Evolutionary conservation across 192 early-diverging fungal genomes (phyloP), one percentile per base, ranked within the genome.

Genomic region (Umbelopsis ramanniana): DNA sequence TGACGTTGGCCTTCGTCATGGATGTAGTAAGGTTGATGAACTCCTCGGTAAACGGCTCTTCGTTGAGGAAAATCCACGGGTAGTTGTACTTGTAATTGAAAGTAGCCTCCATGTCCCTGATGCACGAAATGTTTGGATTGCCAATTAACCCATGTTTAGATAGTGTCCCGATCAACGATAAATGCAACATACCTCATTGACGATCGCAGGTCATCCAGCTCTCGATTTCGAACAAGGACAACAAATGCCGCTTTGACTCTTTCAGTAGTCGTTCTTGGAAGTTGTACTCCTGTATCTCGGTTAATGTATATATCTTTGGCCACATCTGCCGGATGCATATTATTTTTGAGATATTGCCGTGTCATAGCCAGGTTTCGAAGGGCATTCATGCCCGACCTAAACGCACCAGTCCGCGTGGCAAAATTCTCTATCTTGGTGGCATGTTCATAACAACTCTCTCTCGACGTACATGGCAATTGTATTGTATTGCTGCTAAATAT

Each of bases 21-120:
- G 74, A 70, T 0, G 76, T 68, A 0, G 83, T 89, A 68, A 79
- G 52, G 23, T 77, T 73, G 26, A 85, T 86, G 68, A 93, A 93
- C 21, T 86, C 77, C 29, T 88, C 82, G 55, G 88, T 80, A 66
- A 93, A 93, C 0, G 83, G 86, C 57, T 86, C 84, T 66, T 93
- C 87, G 82, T 93, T 93, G n/a, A 93, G 72, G 72, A 93, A 93
- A 9, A 93, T 88, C 77, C 91, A 93, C 0, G 91, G 92, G 69
- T 93, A 93, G 46, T 90, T 77, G 80, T 89, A 92, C 29, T 81
- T 77, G 52, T 80, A 74, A 73, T 93, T 93, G 75, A 93, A 91
- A 23, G 88, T 77, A 70, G 86, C 79, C 73, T 93, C 89, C 19
- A 92, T 71, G 52, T 63, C 29, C 26, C 57, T 63, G 5, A 50